phyloP scores from a whole-genome alignment of 139 green algal genomes.

The Bryopsis sp. region DNA sequence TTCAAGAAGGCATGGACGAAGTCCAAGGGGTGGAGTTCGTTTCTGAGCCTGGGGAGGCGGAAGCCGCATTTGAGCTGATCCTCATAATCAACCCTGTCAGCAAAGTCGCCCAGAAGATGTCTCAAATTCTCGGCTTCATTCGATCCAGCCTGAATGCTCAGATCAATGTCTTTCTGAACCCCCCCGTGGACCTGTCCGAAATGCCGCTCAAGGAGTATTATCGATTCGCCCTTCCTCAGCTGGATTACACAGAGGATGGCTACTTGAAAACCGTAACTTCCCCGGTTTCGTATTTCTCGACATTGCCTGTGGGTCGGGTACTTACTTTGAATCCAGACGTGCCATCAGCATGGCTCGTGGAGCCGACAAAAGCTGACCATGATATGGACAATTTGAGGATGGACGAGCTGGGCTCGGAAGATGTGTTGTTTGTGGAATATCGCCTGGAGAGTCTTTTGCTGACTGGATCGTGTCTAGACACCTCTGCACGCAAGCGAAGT shows the following conservation, averaged over 20 bases:
- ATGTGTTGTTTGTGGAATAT: slow-evolving; percentile 58
- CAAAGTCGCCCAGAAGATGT: slow-evolving; percentile 35
- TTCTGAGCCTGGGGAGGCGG: slow-evolving; percentile 1
- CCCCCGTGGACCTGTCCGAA: slow-evolving; percentile 50
- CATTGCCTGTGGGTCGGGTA: slow-evolving; percentile 50
- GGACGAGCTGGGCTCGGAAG: slow-evolving; percentile 41
- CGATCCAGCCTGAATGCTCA: slow-evolving; percentile 6
- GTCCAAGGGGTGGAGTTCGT: background rate
- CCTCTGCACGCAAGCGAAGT: slow-evolving; percentile 1
- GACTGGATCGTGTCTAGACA: slow-evolving; percentile 72
- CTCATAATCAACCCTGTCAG: slow-evolving; percentile 62
- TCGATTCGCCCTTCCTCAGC: slow-evolving; percentile 45
- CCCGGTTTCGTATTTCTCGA: slow-evolving; percentile 40
- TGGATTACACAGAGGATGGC: slow-evolving; percentile 6
- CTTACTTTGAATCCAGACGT: slow-evolving; percentile 89
- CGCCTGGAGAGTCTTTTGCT: slow-evolving; percentile 91
- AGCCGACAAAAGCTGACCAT: slow-evolving; percentile 39
- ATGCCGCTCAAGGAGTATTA: slow-evolving; percentile 91
- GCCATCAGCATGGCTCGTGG: slow-evolving; percentile 88
- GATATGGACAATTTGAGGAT: slow-evolving; percentile 93
- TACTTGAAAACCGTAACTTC: slow-evolving; percentile 2
- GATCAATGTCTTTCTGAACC: slow-evolving; percentile 45
- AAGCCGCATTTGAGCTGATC: slow-evolving; percentile 36
- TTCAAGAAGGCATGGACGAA: no score
- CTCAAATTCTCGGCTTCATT: slow-evolving; percentile 22